Evolutionary conservation across 495 filamentous ascomycete genomes (phyloP).

Genomic region (Niebla homalea): DNA sequence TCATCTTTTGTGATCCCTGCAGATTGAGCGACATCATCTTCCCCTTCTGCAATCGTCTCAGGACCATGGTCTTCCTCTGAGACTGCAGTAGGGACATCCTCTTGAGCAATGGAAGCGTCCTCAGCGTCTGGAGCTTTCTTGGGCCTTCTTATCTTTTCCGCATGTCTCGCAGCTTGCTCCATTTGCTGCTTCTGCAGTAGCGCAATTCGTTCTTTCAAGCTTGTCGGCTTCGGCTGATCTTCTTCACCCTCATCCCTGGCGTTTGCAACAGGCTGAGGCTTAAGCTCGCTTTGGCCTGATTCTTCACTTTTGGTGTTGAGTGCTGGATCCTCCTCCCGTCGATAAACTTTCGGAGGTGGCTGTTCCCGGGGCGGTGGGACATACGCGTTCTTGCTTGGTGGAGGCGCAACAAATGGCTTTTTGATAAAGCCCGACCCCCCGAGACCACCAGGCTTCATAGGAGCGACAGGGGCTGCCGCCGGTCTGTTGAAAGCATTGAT

Average conservation of each 20-base stretch:
- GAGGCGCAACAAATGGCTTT: conserved; percentile 96
- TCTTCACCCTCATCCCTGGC: conserved; percentile 43
- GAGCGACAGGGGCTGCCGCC: conserved; percentile 69
- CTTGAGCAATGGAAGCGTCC: conserved; percentile 24
- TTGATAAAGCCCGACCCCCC: conserved; percentile 66
- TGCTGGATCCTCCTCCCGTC: conserved; percentile 80
- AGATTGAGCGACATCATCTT: conserved; percentile 40
- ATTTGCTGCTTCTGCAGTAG: conserved; percentile 85
- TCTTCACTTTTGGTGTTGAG: conserved; percentile 49
- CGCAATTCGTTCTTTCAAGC: conserved; percentile 87
- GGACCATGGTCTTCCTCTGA: conserved; percentile 35
- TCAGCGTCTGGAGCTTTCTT: conserved; percentile 63
- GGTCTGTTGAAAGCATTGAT: conserved; percentile 95
- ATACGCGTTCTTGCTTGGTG: conserved; percentile 86
- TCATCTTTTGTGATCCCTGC: conserved; percentile 41
- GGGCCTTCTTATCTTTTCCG: conserved; percentile 59
- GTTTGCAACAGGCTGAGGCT: conserved; percentile 46
- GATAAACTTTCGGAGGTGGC: conserved; percentile 61
- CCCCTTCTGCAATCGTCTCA: conserved; percentile 41
- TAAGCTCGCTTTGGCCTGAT: conserved; percentile 39
- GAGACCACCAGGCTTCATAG: conserved; percentile 65
- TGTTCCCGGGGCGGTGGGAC: conserved; percentile 58
- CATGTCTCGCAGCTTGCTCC: conserved; percentile 70
- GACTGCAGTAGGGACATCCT: conserved; percentile 21
- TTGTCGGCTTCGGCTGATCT: conserved; percentile 77